Conservation (phyloP, 2,329 filamentous ascomycete species). For the Fusarium sp. region DNA sequence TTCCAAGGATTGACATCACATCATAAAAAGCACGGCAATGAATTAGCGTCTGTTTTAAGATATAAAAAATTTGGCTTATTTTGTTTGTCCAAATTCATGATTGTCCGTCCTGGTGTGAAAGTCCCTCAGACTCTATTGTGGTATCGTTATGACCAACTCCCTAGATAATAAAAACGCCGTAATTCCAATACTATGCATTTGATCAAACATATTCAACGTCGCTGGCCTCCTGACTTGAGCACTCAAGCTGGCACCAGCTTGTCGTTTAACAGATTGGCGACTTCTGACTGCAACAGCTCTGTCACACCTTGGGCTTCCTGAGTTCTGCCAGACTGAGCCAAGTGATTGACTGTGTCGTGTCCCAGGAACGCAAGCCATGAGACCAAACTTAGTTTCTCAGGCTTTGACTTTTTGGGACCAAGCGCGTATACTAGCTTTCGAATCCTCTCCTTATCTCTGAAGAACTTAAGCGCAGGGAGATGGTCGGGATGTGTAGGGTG, state of each 20-base stretch:
- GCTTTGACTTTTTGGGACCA: conserved; percentile 43
- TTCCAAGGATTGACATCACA: conserved; percentile 35
- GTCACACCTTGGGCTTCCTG: conserved; percentile 56
- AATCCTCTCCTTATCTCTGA: conserved; percentile 51
- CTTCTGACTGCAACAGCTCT: conserved; percentile 51
- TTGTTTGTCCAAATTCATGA: conserved; percentile 11
- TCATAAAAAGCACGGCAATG: conserved; percentile 30
- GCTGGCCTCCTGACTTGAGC: neutral
- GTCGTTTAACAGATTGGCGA: conserved; percentile 47
- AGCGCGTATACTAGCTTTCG: conserved; percentile 44
- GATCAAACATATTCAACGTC: neutral
- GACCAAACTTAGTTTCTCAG: conserved; percentile 47
- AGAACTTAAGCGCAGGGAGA: conserved; percentile 59
- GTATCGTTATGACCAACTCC: conserved; percentile 29
- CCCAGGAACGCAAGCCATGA: conserved; percentile 56
- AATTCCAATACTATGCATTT: conserved; percentile 26
- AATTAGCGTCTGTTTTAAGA: conserved; percentile 15
- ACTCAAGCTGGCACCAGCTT: conserved; percentile 40
- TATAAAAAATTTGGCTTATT: neutral
- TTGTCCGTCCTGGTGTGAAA: conserved; percentile 5
- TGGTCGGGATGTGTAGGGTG: conserved; percentile 64
- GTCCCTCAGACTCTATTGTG: conserved; percentile 14
- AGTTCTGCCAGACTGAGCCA: conserved; percentile 55
- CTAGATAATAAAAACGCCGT: neutral
- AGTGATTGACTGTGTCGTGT: conserved; percentile 59